phyloP scores from a whole-genome alignment of 2,329 filamentous ascomycete genomes.

The Penicillium verrucosum region DNA sequence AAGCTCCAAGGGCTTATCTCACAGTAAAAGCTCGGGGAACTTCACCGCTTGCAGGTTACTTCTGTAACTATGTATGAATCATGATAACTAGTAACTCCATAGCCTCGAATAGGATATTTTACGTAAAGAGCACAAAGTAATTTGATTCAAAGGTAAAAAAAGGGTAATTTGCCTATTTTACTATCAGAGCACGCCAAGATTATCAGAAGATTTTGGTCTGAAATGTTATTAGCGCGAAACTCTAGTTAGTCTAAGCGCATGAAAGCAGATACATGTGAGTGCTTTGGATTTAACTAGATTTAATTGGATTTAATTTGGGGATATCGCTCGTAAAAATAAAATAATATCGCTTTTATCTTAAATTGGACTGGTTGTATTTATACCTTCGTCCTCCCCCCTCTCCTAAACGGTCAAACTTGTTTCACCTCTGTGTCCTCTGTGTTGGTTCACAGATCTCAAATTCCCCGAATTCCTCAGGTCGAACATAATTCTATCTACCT shows the following conservation, averaged over 20 bases:
- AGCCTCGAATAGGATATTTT: neutral
- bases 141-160: neutral
- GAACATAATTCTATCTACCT: neutral
- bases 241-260: slow-evolving; percentile 7
- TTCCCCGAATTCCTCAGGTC: neutral
- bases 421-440: neutral
- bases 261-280: neutral
- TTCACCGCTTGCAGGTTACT: neutral
- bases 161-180: neutral
- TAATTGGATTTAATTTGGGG: neutral
- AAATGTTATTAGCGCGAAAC: slow-evolving; percentile 2
- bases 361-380: slow-evolving; percentile 2
- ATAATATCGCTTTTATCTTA: neutral
- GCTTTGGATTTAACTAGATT: neutral
- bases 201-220: slow-evolving; percentile 4
- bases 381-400: neutral
- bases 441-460: neutral
- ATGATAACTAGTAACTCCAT: neutral
- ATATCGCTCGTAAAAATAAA: neutral
- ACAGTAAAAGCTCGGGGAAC: neutral
- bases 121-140: neutral
- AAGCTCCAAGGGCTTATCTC: neutral
- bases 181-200: slow-evolving; percentile 1
- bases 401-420: neutral
- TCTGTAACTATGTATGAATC: neutral